Conservation (phyloP, 2,329 filamentous ascomycete species). For the Scolecobasidium constrictum region DNA sequence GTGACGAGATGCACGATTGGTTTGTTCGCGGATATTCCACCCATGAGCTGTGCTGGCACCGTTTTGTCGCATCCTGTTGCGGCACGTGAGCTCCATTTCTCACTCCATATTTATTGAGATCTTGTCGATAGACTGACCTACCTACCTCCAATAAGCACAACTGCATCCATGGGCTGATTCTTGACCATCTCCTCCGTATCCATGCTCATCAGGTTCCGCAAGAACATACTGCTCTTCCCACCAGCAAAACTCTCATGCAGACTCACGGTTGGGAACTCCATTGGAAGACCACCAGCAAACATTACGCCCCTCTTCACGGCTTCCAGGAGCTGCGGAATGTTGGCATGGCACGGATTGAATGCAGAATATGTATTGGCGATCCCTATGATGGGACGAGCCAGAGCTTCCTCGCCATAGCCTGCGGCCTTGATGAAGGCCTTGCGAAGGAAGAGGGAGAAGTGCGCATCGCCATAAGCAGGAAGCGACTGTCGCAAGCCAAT, state of each 20-base stretch:
- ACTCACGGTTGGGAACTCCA: constrained; percentile 66
- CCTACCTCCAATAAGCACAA: constrained; percentile 54
- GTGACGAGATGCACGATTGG: constrained; percentile 58
- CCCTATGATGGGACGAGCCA: constrained; percentile 61
- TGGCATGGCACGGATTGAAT: constrained; percentile 67
- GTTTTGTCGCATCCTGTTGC: no score
- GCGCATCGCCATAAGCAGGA: constrained; percentile 59
- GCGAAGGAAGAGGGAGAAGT: constrained; percentile 64
- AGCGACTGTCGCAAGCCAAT: constrained; percentile 56
- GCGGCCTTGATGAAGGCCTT: constrained; percentile 71
- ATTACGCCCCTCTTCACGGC: constrained; percentile 59
- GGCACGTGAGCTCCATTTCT: no score
- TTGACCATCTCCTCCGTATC: constrained; percentile 70
- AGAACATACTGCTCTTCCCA: constrained; percentile 66
- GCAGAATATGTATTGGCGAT: constrained; percentile 63
- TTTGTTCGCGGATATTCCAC: constrained; percentile 63
- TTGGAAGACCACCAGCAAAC: constrained; percentile 53
- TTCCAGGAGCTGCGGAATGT: constrained; percentile 60
- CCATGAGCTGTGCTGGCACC: constrained; percentile 74
- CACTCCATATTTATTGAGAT: no score
- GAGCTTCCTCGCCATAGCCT: constrained; percentile 61
- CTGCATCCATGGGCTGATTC: constrained; percentile 59
- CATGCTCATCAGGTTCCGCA: constrained; percentile 68
- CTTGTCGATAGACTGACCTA: not conserved
- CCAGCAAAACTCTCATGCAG: constrained; percentile 58